Evolutionary conservation across 805 yeast species (phyloP).

Genomic region (Tetrapisispora pingtungensis): DNA sequence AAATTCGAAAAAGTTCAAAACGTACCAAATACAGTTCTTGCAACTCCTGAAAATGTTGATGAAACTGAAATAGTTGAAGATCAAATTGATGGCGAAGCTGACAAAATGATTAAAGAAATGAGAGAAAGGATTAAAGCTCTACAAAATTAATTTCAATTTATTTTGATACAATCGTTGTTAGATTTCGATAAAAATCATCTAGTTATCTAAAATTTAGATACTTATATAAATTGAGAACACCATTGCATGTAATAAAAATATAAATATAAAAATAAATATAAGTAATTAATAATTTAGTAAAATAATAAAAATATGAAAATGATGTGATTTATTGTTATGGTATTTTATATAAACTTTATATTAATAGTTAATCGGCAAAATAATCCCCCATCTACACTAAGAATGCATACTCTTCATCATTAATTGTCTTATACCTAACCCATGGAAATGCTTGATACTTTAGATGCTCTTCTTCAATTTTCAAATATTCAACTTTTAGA

Average conservation of each 20-base stretch:
- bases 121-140: conserved; percentile 78
- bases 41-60: conserved; percentile 14
- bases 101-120: conserved; percentile 72
- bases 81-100: conserved; percentile 52
- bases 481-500: conserved; percentile 52
- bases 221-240: neutral
- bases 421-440: conserved; percentile 51
- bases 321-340: neutral
- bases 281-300: too few species aligned
- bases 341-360: neutral
- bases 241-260: neutral
- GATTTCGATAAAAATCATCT: too few species aligned
- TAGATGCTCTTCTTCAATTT: conserved; percentile 53
- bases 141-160: conserved; percentile 31
- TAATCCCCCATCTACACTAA: conserved; percentile 5
- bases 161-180: too few species aligned
- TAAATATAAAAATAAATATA: neutral
- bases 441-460: conserved; percentile 67
- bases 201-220: too few species aligned
- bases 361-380: too few species aligned
- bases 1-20: conserved; percentile 32
- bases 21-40: conserved; percentile 21
- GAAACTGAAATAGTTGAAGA: conserved; percentile 32
- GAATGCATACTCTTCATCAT: conserved; percentile 32
- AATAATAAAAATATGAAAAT: too few species aligned